phyloP scores from a whole-genome alignment of 208 protist genomes.

The Acanthamoeba triangularis region DNA sequence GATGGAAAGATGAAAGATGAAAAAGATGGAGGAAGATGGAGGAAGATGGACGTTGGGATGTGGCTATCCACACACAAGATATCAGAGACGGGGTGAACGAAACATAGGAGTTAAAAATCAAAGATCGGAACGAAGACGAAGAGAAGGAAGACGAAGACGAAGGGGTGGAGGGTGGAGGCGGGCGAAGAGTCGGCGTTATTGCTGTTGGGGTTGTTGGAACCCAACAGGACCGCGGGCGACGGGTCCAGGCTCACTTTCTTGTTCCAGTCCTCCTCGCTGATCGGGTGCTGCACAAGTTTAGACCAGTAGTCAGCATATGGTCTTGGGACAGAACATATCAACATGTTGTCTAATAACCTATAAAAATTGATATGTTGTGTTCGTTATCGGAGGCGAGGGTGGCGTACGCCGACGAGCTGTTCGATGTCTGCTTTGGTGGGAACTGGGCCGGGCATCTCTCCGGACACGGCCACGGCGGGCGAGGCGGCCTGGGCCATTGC shows the following conservation, averaged over 20 bases:
- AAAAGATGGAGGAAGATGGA: no score
- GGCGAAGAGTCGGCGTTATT: background rate
- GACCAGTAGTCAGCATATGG: no score
- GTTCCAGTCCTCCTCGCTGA: background rate
- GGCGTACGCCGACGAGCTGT: background rate
- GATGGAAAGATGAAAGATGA: no score
- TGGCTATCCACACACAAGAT: background rate
- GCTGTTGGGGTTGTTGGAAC: background rate
- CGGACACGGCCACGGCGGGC: no score
- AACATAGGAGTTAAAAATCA: no score
- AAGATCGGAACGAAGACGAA: background rate
- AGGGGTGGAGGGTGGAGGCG: background rate
- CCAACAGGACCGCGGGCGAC: background rate
- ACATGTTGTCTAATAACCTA: no score
- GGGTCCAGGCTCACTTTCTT: background rate
- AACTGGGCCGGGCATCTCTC: no score
- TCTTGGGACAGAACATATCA: no score
- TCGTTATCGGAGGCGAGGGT: background rate
- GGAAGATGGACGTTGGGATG: no score
- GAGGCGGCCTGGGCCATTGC: background rate
- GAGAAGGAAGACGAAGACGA: background rate
- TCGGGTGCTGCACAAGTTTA: no score
- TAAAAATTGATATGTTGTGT: no score
- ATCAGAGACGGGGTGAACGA: no score
- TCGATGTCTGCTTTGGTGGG: background rate